These are phyloP conservation scores for sorghum (Sorghum bicolor) DNA, from an alignment of 176 grass and related monocot genomes.

Conservation along the genomic window DNA sequence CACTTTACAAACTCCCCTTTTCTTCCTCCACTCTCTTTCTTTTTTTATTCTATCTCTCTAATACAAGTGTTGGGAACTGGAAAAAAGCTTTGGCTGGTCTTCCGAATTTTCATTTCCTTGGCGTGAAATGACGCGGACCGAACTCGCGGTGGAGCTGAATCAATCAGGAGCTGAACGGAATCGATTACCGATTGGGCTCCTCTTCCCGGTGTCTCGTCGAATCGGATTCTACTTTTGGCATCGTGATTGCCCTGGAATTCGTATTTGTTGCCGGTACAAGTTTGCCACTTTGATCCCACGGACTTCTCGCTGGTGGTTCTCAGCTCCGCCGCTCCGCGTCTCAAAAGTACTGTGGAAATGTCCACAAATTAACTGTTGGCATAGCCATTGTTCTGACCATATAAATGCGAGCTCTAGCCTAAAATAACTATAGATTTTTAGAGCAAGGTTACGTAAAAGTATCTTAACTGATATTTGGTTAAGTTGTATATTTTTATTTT, in stretches of 20 bases:
- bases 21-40: not conserved
- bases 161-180: not conserved
- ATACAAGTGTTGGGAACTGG: not conserved
- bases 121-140: slow-evolving; percentile 2
- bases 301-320: not conserved
- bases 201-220: not conserved
- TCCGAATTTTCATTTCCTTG: not conserved
- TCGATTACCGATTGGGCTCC: not conserved
- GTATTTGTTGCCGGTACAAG: not conserved
- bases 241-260: not conserved
- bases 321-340: not conserved
- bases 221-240: not conserved
- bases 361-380: too few species aligned
- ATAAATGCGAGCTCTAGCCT: too few species aligned
- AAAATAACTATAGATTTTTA: too few species aligned
- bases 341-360: not conserved
- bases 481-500: too few species aligned
- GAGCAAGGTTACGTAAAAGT: too few species aligned
- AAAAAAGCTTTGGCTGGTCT: not conserved
- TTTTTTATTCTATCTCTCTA: not conserved
- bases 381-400: too few species aligned
- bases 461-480: too few species aligned
- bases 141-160: not conserved
- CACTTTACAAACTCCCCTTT: not conserved
- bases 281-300: slow-evolving; percentile 5